Evolutionary conservation across 768 basidiomycete species (phyloP), one percentile per base, ranked within the genome.

Genomic region (Boletellus ananas): DNA sequence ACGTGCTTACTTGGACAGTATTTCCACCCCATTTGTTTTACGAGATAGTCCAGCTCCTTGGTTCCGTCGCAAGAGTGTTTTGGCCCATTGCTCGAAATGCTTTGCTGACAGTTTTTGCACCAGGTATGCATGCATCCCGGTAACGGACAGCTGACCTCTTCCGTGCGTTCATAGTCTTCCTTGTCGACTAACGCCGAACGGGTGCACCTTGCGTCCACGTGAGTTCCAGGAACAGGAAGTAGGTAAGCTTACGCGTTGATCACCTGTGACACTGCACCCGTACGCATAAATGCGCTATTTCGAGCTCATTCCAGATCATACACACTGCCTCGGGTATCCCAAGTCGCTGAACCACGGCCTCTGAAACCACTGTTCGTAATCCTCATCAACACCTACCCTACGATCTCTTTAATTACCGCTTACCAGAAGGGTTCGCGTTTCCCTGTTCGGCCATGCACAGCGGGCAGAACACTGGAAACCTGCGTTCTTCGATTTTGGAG

Each of bases 401-500:
- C 14, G 11, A 25, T 36, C 0, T 3, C 2, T 34, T 16, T 3
- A 10, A 13, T 11, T 6, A 20, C 13, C 47, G 47, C 72, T 63
- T 58, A 72, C 74, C 67, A 11, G 67, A 67, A 8, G 67, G 68
- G 25, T 49, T 67, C 3, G 48, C 40, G 6, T 62, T 62, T 13
- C 56, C 54, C 8, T 57, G 57, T 18, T 72, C 71, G 5, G 72
- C 64, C 25, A 72, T 62, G 52, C 85, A 86, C 18, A 74, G 49
- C 1, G 84, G 85, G 57, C 84, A 87, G 16, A 76, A 62, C 21
- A 86, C 76, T 1, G 84, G 84, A 43, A 74, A 84, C 20, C 66
- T 72, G 48, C 71, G 72, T 33, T 81, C 79, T 14, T 70, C 67
- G 18, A 85, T 68, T 58, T 76, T 77, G 12, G 76, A 68, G 29